Conservation (phyloP, 257 asterid species). For the Verbascum thapsus region DNA sequence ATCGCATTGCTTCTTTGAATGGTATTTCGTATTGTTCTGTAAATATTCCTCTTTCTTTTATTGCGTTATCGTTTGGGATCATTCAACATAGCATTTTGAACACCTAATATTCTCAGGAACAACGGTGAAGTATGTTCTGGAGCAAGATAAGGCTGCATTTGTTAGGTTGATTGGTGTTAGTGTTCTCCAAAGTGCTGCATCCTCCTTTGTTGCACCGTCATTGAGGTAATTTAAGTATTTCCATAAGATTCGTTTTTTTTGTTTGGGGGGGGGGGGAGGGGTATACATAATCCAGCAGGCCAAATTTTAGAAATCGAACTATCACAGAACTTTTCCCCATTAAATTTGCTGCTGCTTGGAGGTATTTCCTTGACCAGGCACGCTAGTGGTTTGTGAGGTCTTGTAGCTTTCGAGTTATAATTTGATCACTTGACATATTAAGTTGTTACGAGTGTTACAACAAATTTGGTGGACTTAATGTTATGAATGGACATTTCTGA, state of each 20-base stretch:
- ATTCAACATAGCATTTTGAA: slow-evolving; percentile 26
- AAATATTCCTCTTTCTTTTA: slow-evolving; percentile 26
- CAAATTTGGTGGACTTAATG: neutral
- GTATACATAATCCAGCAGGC: neutral
- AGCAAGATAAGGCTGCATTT: slow-evolving; percentile 91
- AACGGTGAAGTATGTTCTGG: slow-evolving; percentile 90
- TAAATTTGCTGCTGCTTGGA: slow-evolving; percentile 15
- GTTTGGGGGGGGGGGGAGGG: neutral
- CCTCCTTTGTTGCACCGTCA: slow-evolving; percentile 96
- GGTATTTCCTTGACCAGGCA: neutral
- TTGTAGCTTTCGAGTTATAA: slow-evolving; percentile 8
- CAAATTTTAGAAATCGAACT: slow-evolving; percentile 9
- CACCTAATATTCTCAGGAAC: slow-evolving; percentile 67
- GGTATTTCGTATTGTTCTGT: slow-evolving; percentile 46
- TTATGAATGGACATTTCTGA: neutral
- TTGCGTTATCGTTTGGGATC: slow-evolving; percentile 24
- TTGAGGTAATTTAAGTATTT: slow-evolving; percentile 61
- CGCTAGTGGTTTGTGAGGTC: slow-evolving; percentile 14
- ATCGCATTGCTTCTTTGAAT: slow-evolving; percentile 96
- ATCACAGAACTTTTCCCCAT: neutral
- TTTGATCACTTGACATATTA: slow-evolving; percentile 5
- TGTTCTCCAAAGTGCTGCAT: slow-evolving; percentile 97
- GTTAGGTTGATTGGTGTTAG: slow-evolving; percentile 86
- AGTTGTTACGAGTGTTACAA: neutral
- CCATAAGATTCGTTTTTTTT: slow-evolving; percentile 18